These are phyloP conservation scores for Carex scoparia DNA, from an alignment of 176 grass and related monocot genomes.

Conservation along the genomic window DNA sequence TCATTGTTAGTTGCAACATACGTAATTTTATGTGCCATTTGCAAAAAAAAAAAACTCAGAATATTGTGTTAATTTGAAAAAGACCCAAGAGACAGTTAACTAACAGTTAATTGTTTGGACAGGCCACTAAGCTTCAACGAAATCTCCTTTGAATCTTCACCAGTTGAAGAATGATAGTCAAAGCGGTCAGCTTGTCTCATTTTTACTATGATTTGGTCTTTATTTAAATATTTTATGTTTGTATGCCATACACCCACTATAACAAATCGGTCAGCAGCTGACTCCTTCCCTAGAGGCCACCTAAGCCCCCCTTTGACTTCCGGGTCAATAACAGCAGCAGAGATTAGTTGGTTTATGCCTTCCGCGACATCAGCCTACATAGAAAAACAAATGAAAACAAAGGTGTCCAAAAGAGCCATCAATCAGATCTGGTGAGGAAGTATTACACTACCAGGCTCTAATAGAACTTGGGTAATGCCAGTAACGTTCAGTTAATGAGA, in stretches of 20 bases:
- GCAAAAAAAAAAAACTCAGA: background rate
- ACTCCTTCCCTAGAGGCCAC: conserved; percentile 61
- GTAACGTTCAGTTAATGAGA: background rate
- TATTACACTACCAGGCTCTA: background rate
- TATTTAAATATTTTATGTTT: conserved; percentile 42
- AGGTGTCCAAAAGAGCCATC: background rate
- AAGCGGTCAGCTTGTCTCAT: conserved; percentile 57
- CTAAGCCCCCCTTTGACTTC: conserved; percentile 70
- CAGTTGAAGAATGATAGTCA: conserved; percentile 32
- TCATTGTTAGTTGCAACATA: background rate
- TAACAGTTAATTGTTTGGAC: conserved; percentile 42
- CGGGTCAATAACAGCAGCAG: conserved; percentile 52
- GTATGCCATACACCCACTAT: conserved; percentile 43
- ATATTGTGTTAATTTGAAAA: background rate
- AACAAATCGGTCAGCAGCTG: conserved; percentile 40
- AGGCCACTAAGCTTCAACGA: conserved; percentile 39
- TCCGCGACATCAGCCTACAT: conserved; percentile 45
- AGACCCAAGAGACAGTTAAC: conserved; percentile 21
- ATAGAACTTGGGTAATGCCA: background rate
- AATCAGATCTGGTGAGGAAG: background rate
- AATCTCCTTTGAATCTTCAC: conserved; percentile 62
- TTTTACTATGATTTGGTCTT: conserved; percentile 37
- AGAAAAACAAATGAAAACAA: conserved; percentile 4
- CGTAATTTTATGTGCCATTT: background rate
- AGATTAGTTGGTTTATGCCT: conserved; percentile 45